These are phyloP conservation scores for Diospyros kaki DNA, from an alignment of 148 eudicot genomes.

Conservation along the genomic window DNA sequence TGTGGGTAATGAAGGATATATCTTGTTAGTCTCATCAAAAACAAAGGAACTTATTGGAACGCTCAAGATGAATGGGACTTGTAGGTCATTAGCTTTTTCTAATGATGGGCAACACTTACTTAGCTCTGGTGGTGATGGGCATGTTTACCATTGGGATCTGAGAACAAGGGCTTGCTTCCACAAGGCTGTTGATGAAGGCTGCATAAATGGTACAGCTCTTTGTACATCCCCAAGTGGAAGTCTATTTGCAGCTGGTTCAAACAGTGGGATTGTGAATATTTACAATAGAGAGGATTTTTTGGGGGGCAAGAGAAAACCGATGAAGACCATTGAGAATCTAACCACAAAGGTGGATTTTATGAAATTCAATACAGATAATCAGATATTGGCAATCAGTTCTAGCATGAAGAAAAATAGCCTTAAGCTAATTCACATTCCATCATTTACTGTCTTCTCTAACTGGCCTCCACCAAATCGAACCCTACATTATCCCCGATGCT, in stretches of 20 bases:
- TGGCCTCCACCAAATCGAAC: slow-evolving; percentile 64
- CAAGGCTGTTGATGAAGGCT: slow-evolving; percentile 82
- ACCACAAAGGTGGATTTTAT: slow-evolving; percentile 61
- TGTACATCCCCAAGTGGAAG: slow-evolving; percentile 65
- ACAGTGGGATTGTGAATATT: slow-evolving; percentile 76
- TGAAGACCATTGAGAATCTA: slow-evolving; percentile 66
- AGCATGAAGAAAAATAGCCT: slow-evolving; percentile 65
- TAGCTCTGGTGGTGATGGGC: slow-evolving; percentile 93
- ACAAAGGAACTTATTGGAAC: slow-evolving; percentile 86
- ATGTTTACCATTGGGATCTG: slow-evolving; percentile 84
- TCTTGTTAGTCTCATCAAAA: slow-evolving; percentile 74
- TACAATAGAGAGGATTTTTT: slow-evolving; percentile 76
- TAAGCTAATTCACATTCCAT: slow-evolving; percentile 81
- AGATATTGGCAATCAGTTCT: slow-evolving; percentile 78
- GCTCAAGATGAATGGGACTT: slow-evolving; percentile 90
- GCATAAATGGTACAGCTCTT: slow-evolving; percentile 64
- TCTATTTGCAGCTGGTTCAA: slow-evolving; percentile 83
- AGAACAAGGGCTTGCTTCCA: slow-evolving; percentile 78
- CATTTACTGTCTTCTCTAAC: slow-evolving; percentile 80
- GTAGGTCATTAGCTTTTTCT: slow-evolving; percentile 69
- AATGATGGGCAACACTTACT: slow-evolving; percentile 61
- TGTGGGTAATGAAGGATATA: slow-evolving; percentile 87
- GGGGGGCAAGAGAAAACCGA: slow-evolving; percentile 82
- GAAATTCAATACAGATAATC: slow-evolving; percentile 82
- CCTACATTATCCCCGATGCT: slow-evolving; percentile 47